Base-by-base conservation (phyloP, 306 rosid genomes). In the Lupinus albus region DNA sequence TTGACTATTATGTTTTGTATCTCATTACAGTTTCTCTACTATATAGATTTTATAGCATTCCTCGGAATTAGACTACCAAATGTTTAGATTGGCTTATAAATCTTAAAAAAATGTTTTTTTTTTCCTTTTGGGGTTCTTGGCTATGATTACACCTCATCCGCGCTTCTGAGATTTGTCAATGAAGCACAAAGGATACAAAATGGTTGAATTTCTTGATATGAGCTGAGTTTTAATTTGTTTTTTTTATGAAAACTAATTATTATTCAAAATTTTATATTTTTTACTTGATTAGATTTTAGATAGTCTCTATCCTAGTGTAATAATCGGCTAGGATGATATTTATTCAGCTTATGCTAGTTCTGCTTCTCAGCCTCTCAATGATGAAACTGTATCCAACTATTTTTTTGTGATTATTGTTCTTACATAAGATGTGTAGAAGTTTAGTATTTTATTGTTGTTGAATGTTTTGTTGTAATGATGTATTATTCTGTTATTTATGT, bases 261-360 rank as follows among this genome's bases (percentile, higher is more conserved):
- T 25, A 25, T 25, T 25, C 4, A 25, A 25, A 25, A n/a, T n/a
- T n/a, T 25, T 25, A 25, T 25, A 25, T 25, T 20, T 20, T 20
- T 20, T 20, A 1, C 1, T 20, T 20, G 25, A 20, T 20, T 20
- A 25, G 2, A 2, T 25, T 25, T 25, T 25, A 25, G 30, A 25
- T 25, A 25, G 30, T 25, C 30, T 25, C 30, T 25, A 25, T 1
- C 2, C 4, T 25, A 1, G 4, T 25, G 0, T 7, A 8, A n/a
- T 41, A 1, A 1, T 70, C 32, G 82, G 92, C 96, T 0, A 49
- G 87, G 95, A 89, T 15, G 96, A 89, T 78, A 0, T 53, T 30
- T 0, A 10, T 53, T 55, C 97, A 92, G 92, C 97, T 92, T 87
- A 80, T 62, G 97, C 96, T 95, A 89, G 97, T 92, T 92, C 98